Evolutionary conservation across 148 eudicot genomes (phyloP).

Genomic region (Spergularia marina): DNA sequence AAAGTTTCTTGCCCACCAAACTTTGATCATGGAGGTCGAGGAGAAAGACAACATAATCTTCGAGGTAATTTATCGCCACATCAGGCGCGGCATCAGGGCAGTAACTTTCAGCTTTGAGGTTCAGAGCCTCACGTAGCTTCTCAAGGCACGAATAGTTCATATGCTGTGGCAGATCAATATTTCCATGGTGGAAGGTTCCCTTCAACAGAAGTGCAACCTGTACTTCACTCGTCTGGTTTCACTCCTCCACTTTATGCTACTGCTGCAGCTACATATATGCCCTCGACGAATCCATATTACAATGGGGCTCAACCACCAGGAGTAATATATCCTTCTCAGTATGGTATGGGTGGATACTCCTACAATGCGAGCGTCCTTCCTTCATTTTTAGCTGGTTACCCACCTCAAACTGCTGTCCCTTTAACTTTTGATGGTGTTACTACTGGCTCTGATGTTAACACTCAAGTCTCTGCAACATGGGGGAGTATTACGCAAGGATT

Average conservation of each 20-base stretch:
- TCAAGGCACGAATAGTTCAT: conserved; percentile 37
- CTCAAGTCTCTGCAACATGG: conserved; percentile 47
- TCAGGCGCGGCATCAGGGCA: conserved; percentile 28
- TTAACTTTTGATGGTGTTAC: conserved; percentile 52
- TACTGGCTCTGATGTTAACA: conserved; percentile 38
- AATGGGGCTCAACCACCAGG: conserved; percentile 50
- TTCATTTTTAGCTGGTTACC: conserved; percentile 63
- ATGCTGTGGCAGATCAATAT: conserved; percentile 37
- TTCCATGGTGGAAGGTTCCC: conserved; percentile 42
- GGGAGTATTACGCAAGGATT: conserved; percentile 45
- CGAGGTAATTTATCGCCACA: conserved; percentile 35
- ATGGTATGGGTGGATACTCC: conserved; percentile 57
- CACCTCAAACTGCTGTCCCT: conserved; percentile 47
- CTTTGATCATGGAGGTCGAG: conserved; percentile 32
- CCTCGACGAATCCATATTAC: conserved; percentile 56
- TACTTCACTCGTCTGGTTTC: conserved; percentile 56
- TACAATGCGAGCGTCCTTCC: conserved; percentile 45
- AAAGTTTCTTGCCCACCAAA: conserved; percentile 36
- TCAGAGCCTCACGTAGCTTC: conserved; percentile 43
- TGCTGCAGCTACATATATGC: conserved; percentile 57
- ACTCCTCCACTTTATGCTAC: conserved; percentile 64
- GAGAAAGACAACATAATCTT: conserved; percentile 25
- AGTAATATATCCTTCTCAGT: conserved; percentile 55
- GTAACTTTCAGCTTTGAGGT: conserved; percentile 34
- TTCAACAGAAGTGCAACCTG: conserved; percentile 54